These are phyloP conservation scores for Scheffersomyces lignicola DNA, from an alignment of 1,139 yeast species.

Conservation along the genomic window DNA sequence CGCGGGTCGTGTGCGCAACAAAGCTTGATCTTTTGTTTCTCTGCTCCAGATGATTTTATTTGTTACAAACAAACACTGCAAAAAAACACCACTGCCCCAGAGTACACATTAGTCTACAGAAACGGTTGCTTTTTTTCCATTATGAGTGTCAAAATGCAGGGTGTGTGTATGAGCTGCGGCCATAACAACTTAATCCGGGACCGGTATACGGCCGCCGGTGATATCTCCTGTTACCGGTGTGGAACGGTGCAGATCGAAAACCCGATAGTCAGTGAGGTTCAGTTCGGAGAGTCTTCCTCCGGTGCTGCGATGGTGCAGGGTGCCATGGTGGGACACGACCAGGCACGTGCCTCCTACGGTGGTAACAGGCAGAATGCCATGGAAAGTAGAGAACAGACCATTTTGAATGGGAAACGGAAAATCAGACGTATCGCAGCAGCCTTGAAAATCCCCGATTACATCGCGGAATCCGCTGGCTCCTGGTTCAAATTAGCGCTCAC, in stretches of 20 bases:
- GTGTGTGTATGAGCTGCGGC: slow-evolving; percentile 34
- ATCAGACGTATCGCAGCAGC: slow-evolving; percentile 79
- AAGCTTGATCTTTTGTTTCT: too few species aligned
- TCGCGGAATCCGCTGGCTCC: slow-evolving; percentile 81
- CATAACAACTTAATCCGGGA: slow-evolving; percentile 32
- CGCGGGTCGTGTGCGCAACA: too few species aligned
- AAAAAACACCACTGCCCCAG: too few species aligned
- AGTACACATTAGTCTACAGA: too few species aligned
- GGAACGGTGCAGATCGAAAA: slow-evolving; percentile 89
- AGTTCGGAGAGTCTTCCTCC: slow-evolving; percentile 85
- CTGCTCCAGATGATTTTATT: too few species aligned
- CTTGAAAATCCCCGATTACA: slow-evolving; percentile 76
- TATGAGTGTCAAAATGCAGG: slow-evolving; percentile 9
- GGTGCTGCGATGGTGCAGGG: slow-evolving; percentile 98
- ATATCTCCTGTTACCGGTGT: slow-evolving; percentile 76
- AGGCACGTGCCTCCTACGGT: slow-evolving; percentile 67
- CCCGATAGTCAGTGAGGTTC: slow-evolving; percentile 92
- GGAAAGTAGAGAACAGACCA: slow-evolving; percentile 86
- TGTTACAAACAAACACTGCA: too few species aligned
- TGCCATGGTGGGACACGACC: slow-evolving; percentile 87
- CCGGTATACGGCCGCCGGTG: slow-evolving; percentile 62
- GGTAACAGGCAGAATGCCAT: slow-evolving; percentile 67
- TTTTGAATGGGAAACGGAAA: slow-evolving; percentile 76
- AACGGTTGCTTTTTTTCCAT: neutral
- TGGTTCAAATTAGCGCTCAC: slow-evolving; percentile 88